phyloP scores from a whole-genome alignment of 169 alveolate species.

The Cryptosporidium muris region DNA sequence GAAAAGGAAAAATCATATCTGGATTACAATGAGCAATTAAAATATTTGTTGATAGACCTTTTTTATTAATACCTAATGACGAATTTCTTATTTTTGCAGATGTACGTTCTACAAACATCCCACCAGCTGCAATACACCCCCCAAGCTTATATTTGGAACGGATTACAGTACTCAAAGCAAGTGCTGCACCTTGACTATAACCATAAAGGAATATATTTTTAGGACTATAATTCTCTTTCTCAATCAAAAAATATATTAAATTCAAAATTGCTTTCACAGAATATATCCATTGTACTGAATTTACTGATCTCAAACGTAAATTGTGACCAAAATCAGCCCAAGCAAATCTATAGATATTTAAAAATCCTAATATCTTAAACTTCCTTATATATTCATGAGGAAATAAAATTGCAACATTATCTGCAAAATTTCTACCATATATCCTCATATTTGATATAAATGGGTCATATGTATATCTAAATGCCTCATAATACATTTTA shows the following conservation, averaged over 20 bases:
- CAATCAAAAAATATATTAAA: constrained; percentile 20
- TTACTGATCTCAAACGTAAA: constrained; percentile 4
- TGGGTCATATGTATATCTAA: constrained; percentile 51
- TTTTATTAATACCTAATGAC: constrained; percentile 11
- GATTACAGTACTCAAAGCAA: constrained; percentile 32
- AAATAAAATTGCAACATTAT: constrained; percentile 38
- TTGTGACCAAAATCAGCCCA: constrained; percentile 70
- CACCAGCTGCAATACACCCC: constrained; percentile 42
- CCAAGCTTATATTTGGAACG: constrained; percentile 49
- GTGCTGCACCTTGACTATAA: constrained; percentile 63
- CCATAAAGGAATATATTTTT: constrained; percentile 63
- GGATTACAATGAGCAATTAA: constrained; percentile 56
- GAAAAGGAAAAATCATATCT: constrained; percentile 34
- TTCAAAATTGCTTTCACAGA: constrained; percentile 40
- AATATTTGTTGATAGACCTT: constrained; percentile 34
- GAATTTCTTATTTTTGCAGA: constrained; percentile 6
- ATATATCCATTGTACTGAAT: constrained; percentile 56
- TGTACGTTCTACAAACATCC: constrained; percentile 32
- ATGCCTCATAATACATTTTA: constrained; percentile 52
- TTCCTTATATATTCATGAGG: constrained; percentile 52
- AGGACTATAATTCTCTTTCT: constrained; percentile 47
- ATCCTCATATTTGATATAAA: constrained; percentile 45
- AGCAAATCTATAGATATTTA: constrained; percentile 30
- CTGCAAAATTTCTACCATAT: constrained; percentile 28
- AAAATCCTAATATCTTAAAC: constrained; percentile 25